Base-by-base conservation (phyloP, 495 filamentous ascomycete species). In the Platismatia glauca region DNA sequence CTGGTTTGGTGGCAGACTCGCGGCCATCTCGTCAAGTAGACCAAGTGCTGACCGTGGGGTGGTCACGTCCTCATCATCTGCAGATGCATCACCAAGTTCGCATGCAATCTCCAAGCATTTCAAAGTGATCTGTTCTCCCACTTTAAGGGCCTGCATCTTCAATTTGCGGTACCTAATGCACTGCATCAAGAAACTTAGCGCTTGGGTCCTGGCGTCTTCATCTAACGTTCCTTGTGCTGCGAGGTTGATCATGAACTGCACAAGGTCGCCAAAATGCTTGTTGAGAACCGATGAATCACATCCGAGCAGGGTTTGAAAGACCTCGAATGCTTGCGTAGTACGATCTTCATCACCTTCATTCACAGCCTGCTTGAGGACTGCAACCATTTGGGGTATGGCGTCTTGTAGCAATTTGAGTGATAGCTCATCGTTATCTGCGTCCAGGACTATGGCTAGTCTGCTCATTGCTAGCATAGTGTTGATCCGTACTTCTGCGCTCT, bases 401-500 rank as follows among this genome's bases (percentile, higher is more conserved):
- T 82, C 78, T 74, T 91, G 88, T 71, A 97, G 86, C 33, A 82
- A 74, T 63, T 81, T 79, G 59, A 96, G 79, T 4, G 87, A 81
- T 67, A 87, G 77, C 58, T 79, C 78, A 64, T 95, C 86, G 69
- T 95, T 88, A 50, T 96, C 92, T 0, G 88, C 83, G 66, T 96
- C 89, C 46, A 98, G 79, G 66, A 94, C 78, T 79, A 95, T 88
- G 27, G 91, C 88, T 64, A 96, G 79, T 75, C 89, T 86, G 72
- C 92, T 89, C 62, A 97, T 82, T n/a, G 90, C 90, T 68, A 96
- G 82, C 75, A 97, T 87, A 33, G 92, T 95, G 77, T 97, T 98
- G 75, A 95, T 84, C 61, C 93, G 87, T 57, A 98, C 95, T 71
- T 94, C 87, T 61, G 86, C 80, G 73, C 89, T 96, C 76, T 96